Base-by-base conservation (phyloP, 768 basidiomycete species). In the Rhizopogon vesiculosus region DNA sequence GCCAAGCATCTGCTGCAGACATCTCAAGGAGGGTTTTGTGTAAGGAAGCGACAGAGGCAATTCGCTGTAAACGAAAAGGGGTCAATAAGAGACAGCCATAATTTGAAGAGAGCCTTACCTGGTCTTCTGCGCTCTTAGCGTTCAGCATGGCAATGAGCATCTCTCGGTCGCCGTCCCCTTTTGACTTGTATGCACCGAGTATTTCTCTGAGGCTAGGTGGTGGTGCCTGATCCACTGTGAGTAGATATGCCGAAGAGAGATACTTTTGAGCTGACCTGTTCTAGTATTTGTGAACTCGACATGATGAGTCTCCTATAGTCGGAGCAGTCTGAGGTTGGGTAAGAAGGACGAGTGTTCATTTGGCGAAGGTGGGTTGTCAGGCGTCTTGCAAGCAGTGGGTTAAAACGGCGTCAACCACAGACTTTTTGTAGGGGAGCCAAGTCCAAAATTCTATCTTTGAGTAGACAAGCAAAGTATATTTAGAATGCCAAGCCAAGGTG, bases 61-160 rank as follows among this genome's bases (percentile, higher is more conserved):
- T 73, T 50, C 90, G 85, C 88, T 91, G 62, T 44, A 29, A 25
- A 13, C 43, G 55, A 42, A 50, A 57, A 39, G 49, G 54, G 52
- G 44, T 54, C 51, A 55, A 50, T 50, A 35, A 58, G 45, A 52
- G 22, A 48, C 49, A 18, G 41, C 1, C 3, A 28, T 16, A 54
- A 25, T 28, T 38, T 7, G 19, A 54, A 33, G 22, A 16, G 42
- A 28, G 28, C 64, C 82, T 42, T 60, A 91, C 92, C 82, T 96
- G 89, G 67, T 97, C 94, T 69, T 97, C 94, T 12, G 94, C 87
- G 45, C 85, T 82, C 76, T 97, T 97, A 65, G 93, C 93, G 57
- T 89, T 92, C 49, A 97, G 77, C 81, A 97, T 89, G 61, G 91
- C 83, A 38, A 96, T 78, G 19, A 97, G 78, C 84, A 95, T 88